These are phyloP conservation scores for Ceratobasidium sp. DNA, from an alignment of 1,284 basidiomycete genomes.

Conservation along the genomic window DNA sequence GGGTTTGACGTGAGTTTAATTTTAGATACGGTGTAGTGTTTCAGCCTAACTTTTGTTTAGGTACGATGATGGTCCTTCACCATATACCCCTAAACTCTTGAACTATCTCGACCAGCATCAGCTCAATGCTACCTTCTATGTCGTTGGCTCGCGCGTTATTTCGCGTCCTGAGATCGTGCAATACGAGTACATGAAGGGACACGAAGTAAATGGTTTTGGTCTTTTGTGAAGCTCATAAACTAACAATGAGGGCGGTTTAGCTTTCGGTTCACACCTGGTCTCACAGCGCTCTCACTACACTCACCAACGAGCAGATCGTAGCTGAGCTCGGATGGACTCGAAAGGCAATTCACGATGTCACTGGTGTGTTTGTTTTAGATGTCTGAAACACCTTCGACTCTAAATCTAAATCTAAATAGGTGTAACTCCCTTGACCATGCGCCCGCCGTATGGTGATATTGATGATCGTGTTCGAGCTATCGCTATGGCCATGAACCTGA, in stretches of 20 bases:
- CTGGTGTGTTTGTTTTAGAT: slow-evolving; percentile 26
- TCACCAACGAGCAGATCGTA: slow-evolving; percentile 90
- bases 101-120: slow-evolving; percentile 76
- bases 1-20: slow-evolving; percentile 72
- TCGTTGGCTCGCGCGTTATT: slow-evolving; percentile 91
- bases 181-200: slow-evolving; percentile 87
- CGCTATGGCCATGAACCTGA: slow-evolving; percentile 82
- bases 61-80: slow-evolving; percentile 88
- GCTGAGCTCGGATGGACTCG: slow-evolving; percentile 95
- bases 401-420: slow-evolving; percentile 67
- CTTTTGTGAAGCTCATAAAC: background rate
- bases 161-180: slow-evolving; percentile 82
- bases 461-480: slow-evolving; percentile 94
- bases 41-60: slow-evolving; percentile 56
- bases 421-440: slow-evolving; percentile 84
- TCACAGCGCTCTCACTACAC: slow-evolving; percentile 72
- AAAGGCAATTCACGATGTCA: slow-evolving; percentile 78
- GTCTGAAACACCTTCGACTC: background rate
- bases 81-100: slow-evolving; percentile 84
- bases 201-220: slow-evolving; percentile 73
- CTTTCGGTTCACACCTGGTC: slow-evolving; percentile 61
- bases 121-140: slow-evolving; percentile 90
- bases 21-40: slow-evolving; percentile 14
- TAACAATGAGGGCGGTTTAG: slow-evolving; percentile 50
- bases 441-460: slow-evolving; percentile 76